These are phyloP conservation scores for Coprinopsis cinerea DNA, from an alignment of 768 basidiomycete genomes.

Conservation along the genomic window DNA sequence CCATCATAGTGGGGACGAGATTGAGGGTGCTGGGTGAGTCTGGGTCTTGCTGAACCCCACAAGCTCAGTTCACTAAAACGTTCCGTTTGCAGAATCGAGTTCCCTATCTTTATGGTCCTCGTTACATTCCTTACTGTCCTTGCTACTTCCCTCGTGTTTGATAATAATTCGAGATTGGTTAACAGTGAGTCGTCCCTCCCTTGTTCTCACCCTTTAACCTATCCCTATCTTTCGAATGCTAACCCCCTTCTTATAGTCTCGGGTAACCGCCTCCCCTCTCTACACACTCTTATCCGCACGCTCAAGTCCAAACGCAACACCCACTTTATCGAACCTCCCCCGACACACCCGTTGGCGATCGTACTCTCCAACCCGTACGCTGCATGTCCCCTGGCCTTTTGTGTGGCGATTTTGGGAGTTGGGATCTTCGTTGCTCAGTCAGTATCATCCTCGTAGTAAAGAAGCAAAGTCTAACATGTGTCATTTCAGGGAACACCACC, in stretches of 20 bases:
- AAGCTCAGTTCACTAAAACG: too few relatives aligned
- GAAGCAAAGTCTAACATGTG: neutral
- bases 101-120: slow-evolving; percentile 53
- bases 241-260: slow-evolving; percentile 34
- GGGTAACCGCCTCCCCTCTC: slow-evolving; percentile 55
- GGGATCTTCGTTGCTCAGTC: slow-evolving; percentile 40
- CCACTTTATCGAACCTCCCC: slow-evolving; percentile 25
- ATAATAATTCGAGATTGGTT: slow-evolving; percentile 62
- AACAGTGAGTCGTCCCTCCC: slow-evolving; percentile 39
- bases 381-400: slow-evolving; percentile 55
- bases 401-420: slow-evolving; percentile 47
- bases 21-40: slow-evolving; percentile 29
- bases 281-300: slow-evolving; percentile 42
- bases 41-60: neutral
- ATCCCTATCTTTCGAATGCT: neutral
- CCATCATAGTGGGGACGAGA: slow-evolving; percentile 51
- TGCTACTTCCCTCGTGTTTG: slow-evolving; percentile 49
- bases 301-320: slow-evolving; percentile 29
- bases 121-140: slow-evolving; percentile 53
- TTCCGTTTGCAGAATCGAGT: slow-evolving; percentile 48
- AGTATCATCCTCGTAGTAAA: slow-evolving; percentile 35
- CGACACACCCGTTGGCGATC: slow-evolving; percentile 29
- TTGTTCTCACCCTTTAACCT: neutral
- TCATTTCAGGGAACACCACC: slow-evolving; percentile 44
- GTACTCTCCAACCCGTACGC: slow-evolving; percentile 73